Evolutionary conservation across 2,329 filamentous ascomycete species (phyloP).

Genomic region (Diplodia mutila): DNA sequence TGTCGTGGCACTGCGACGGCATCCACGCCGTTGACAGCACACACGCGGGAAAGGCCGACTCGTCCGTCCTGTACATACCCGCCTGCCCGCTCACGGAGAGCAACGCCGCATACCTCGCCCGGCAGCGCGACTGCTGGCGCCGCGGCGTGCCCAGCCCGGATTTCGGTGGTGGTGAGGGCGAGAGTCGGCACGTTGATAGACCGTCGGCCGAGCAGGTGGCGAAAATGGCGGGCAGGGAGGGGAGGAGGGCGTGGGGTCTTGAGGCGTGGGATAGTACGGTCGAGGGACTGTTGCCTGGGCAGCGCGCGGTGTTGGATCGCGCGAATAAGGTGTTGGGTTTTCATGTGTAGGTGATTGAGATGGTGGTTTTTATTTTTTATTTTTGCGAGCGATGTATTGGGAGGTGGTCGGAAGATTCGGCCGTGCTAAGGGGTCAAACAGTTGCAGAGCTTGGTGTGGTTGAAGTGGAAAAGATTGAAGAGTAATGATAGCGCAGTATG

Average conservation of each 20-base stretch:
- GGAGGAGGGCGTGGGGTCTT: constrained; percentile 60
- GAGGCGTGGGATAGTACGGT: constrained; percentile 48
- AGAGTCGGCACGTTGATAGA: constrained; percentile 55
- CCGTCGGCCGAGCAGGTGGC: constrained; percentile 45
- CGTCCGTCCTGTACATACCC: constrained; percentile 87
- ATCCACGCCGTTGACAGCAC: constrained; percentile 84
- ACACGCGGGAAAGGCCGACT: constrained; percentile 73
- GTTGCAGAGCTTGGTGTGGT: not conserved
- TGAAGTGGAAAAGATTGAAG: not conserved
- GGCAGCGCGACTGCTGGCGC: constrained; percentile 73
- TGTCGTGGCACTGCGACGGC: constrained; percentile 78
- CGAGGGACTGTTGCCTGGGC: not conserved
- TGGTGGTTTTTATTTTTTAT: not conserved
- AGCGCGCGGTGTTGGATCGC: not conserved
- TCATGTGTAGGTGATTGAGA: not conserved
- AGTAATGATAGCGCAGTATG: not conserved
- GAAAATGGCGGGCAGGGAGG: constrained; percentile 49
- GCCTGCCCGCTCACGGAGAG: constrained; percentile 77
- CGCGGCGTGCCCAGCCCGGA: constrained; percentile 58
- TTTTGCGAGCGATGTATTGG: not conserved
- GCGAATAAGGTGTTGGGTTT: constrained; percentile 23
- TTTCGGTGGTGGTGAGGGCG: constrained; percentile 65
- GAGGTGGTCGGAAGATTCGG: not conserved
- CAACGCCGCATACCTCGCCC: constrained; percentile 71
- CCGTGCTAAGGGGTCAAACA: not conserved